Base-by-base conservation (phyloP, 176 grass and related monocot genomes). In the Lolium rigidum region DNA sequence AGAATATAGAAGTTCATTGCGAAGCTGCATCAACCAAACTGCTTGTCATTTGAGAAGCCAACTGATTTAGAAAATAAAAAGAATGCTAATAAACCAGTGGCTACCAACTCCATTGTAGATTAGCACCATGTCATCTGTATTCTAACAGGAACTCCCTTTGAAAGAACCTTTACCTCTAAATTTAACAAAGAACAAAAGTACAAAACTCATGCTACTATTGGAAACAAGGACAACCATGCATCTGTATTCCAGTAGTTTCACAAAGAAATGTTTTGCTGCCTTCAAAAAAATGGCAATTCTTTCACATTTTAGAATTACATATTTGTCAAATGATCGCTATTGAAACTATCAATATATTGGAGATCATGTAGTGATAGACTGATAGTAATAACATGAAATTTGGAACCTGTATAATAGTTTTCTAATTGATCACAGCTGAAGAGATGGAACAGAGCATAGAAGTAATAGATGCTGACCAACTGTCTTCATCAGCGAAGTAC, bases 401-500 rank as follows among this genome's bases (percentile, higher is more conserved):
- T 21, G 9, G 39, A 57, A 50, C 50, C 59, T 48, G 22, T 56
- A 82, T 6, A 58, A 1, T 9, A 83, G 17, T 83, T 70, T 16
- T 16, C 48, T 39, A 43, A 1, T 44, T 44, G 7, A 58, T 59
- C 22, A 80, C 15, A 76, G 60, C 48, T 39, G 31, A 39, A 64
- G 3, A 52, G 13, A 71, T 26, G 37, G 55, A 72, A 31, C 44
- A 54, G 37, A 12, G 73, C 54, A 83, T 2, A 80, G 67, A 18
- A 81, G 73, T 10, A 43, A 89, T 78, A 70, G 41, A 76, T 81
- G 80, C 87, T 88, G 77, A 98, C 96, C 93, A 90, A 55, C 86
- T 94, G 68, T 98, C 96, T 92, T 98, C 96, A 58, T 98, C 92
- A 1, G 90, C 88, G 26, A 95, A 94, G 79, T 90, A 92, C 72